phyloP scores from a whole-genome alignment of 768 basidiomycete genomes.

The Psilocybe sp. region DNA sequence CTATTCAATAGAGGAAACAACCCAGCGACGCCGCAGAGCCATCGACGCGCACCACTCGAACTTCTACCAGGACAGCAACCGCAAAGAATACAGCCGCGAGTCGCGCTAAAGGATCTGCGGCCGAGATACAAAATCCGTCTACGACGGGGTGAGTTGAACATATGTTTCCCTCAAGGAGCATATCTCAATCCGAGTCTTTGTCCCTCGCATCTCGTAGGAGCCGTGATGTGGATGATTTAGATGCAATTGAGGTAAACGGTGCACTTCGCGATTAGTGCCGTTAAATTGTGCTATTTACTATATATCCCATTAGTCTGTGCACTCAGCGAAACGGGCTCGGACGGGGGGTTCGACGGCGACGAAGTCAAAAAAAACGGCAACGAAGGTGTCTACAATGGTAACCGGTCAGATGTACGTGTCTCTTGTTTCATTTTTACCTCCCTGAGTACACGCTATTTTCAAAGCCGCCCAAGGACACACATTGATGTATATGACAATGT shows the following conservation, averaged over 20 bases:
- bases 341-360: slow-evolving; percentile 13
- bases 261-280: neutral
- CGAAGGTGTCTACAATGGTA: slow-evolving; percentile 21
- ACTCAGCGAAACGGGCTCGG: slow-evolving; percentile 26
- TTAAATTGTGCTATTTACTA: neutral
- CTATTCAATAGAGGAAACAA: slow-evolving; percentile 55
- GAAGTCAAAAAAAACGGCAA: slow-evolving; percentile 9
- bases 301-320: slow-evolving; percentile 13
- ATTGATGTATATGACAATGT: too few relatives aligned
- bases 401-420: slow-evolving; percentile 16
- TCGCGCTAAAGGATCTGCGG: slow-evolving; percentile 4
- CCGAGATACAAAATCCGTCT: slow-evolving; percentile 4
- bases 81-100: neutral
- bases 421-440: neutral
- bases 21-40: slow-evolving; percentile 34
- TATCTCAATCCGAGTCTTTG: neutral
- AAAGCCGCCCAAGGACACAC: too few relatives aligned
- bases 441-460: too few relatives aligned
- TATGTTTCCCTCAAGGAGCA: neutral
- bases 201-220: neutral
- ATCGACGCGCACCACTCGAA: slow-evolving; percentile 31
- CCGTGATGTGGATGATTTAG: slow-evolving; percentile 11
- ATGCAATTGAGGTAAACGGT: slow-evolving; percentile 13
- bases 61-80: slow-evolving; percentile 13
- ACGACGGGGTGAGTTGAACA: slow-evolving; percentile 4